A percentile compares a stretch with the other conserved stretches of the same genome.
Conservation (phyloP, 768 basidiomycete species). For the Sarcodon aspratus region DNA sequence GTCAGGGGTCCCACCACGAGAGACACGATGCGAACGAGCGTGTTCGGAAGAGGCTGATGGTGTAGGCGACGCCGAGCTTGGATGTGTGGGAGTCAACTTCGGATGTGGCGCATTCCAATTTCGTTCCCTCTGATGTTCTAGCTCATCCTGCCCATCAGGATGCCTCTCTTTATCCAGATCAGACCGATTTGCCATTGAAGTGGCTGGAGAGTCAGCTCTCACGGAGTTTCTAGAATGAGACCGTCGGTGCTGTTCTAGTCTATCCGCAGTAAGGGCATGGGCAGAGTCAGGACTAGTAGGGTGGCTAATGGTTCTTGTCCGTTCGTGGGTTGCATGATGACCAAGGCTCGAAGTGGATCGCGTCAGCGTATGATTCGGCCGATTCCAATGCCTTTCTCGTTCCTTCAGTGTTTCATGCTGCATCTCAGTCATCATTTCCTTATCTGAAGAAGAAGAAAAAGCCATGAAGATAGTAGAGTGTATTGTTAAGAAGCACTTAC, state of each 20-base stretch:
- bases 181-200: constrained; percentile 21
- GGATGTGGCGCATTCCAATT: constrained; percentile 66
- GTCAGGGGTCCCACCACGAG: neutral
- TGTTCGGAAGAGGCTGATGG: constrained; percentile 8
- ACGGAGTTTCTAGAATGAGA: constrained; percentile 17
- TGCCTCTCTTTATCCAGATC: constrained; percentile 6
- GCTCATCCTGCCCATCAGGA: constrained; percentile 19
- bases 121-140: constrained; percentile 43
- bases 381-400: constrained; percentile 48
- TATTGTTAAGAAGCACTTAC: constrained; percentile 23
- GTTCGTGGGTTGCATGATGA: constrained; percentile 22
- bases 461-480: constrained; percentile 1
- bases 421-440: constrained; percentile 28
- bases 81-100: constrained; percentile 26
- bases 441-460: constrained; percentile 22
- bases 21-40: neutral
- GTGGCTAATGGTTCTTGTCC: constrained; percentile 22
- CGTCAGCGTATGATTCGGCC: constrained; percentile 20
- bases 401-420: constrained; percentile 34
- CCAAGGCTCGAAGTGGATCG: constrained; percentile 36
- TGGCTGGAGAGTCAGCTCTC: constrained; percentile 30
- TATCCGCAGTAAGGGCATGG: constrained; percentile 16
- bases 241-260: neutral
- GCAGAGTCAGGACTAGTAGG: constrained; percentile 30
- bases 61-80: neutral